A percentile compares a stretch with the other conserved stretches of the same genome.
Evolutionary conservation across 352 stramenopile species (phyloP).

Genomic region (Pythium brachiatum): DNA sequence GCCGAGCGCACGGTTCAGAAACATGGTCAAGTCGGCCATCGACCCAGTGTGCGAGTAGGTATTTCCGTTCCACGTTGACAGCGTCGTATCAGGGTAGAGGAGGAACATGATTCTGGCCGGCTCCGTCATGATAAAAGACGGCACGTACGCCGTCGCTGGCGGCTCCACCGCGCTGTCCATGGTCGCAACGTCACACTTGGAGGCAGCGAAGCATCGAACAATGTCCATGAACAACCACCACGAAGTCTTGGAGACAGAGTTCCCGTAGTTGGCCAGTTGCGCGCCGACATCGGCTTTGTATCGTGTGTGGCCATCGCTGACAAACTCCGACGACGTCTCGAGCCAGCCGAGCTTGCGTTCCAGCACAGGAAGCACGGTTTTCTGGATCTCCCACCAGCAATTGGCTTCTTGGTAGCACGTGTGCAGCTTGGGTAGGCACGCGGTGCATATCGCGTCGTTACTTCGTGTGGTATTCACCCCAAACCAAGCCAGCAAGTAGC

Average conservation of each 20-base stretch:
- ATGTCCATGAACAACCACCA: neutral
- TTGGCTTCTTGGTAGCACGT: neutral
- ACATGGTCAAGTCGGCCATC: no score
- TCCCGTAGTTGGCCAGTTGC: neutral
- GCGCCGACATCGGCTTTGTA: neutral
- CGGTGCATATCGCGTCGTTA: neutral
- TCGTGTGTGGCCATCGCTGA: neutral
- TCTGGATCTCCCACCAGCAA: neutral
- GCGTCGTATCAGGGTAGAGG: neutral
- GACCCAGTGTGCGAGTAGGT: neutral
- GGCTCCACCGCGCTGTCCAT: constrained; percentile 1
- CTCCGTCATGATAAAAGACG: neutral
- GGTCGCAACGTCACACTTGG: neutral
- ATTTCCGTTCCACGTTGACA: neutral
- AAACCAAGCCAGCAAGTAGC: neutral
- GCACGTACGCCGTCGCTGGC: neutral
- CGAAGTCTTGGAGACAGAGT: neutral
- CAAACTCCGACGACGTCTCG: neutral
- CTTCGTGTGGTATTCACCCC: neutral
- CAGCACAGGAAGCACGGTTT: neutral
- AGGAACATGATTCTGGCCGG: neutral
- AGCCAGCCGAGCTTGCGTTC: neutral
- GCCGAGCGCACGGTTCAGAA: no score
- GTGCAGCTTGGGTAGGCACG: neutral
- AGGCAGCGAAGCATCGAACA: neutral